phyloP scores from a whole-genome alignment of 116 monocot species.

The Thalassia testudinum region DNA sequence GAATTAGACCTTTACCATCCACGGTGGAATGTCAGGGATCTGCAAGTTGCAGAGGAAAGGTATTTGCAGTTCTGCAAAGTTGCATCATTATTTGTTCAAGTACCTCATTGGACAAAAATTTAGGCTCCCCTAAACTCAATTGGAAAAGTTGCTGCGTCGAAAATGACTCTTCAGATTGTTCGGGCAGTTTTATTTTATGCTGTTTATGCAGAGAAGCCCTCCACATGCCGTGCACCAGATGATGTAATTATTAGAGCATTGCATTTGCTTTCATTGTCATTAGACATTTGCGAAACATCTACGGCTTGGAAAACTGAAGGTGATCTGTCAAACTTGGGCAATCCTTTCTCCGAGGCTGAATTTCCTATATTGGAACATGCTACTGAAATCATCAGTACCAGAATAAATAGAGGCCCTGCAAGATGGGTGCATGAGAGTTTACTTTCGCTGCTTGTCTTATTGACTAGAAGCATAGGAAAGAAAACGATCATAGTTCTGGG shows the following conservation, averaged over 20 bases:
- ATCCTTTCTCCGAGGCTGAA: slow-evolving; percentile 6
- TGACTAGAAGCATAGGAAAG: slow-evolving; percentile 68
- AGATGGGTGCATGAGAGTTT: slow-evolving; percentile 38
- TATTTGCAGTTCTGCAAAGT: slow-evolving; percentile 51
- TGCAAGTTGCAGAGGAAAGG: slow-evolving; percentile 90
- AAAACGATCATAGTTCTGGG: slow-evolving; percentile 17
- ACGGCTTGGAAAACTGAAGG: not conserved
- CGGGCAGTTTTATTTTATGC: slow-evolving; percentile 76
- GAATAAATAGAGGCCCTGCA: slow-evolving; percentile 11
- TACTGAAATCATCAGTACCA: slow-evolving; percentile 30
- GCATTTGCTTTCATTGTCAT: slow-evolving; percentile 67
- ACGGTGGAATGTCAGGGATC: slow-evolving; percentile 72
- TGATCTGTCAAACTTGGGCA: too few relatives aligned
- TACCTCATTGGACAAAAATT: slow-evolving; percentile 68
- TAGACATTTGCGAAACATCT: slow-evolving; percentile 42
- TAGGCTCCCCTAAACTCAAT: slow-evolving; percentile 46
- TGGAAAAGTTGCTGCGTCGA: slow-evolving; percentile 65
- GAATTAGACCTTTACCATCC: slow-evolving; percentile 92
- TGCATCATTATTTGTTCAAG: slow-evolving; percentile 53
- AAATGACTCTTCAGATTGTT: slow-evolving; percentile 34
- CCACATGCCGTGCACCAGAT: slow-evolving; percentile 63
- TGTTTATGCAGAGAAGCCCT: slow-evolving; percentile 30
- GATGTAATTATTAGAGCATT: slow-evolving; percentile 64
- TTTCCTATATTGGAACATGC: slow-evolving; percentile 42
- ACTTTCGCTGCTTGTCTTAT: slow-evolving; percentile 57